Evolutionary conservation across 1,139 yeast genomes (phyloP), one percentile per base, ranked within the genome.

Genomic region (Pichia sp.): DNA sequence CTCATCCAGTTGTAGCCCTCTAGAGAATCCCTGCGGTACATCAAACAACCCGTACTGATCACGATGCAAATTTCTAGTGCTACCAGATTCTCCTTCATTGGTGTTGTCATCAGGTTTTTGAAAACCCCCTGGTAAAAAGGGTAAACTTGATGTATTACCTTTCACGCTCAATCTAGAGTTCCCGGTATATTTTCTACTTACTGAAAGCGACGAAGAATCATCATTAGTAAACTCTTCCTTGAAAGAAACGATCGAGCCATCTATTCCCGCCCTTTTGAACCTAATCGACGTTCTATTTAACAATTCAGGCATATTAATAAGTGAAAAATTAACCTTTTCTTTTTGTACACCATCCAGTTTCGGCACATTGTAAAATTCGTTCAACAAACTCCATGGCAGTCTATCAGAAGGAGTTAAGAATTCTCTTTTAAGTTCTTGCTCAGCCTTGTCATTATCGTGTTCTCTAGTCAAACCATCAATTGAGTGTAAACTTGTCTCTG

Each of bases 101-200:
- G 11, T 42, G 31, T 19, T 42, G 23, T 42, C 31, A 16, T 42
- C 15, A 23, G 45, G 23, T 10, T 32, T 19, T 6, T 49, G 44
- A 16, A 89, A 68, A 2, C 98, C 98, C 61, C 99, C 98, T 0
- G 99, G 99, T 53, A 87, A 85, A 67, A 95, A 93, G 0, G 99
- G 99, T 64, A 93, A 72, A 64, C 80, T 88, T 26, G 84, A 80
- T 0, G 96, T 79, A 7, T 83, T 77, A 0, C 98, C 98, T 49
- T 79, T 75, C 1, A 89, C 73, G 3, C 84, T 74, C 19, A 56
- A 43, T 52, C 84, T 87, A 31, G 77, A 75, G 60, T 82, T 83
- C 3, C 86, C 76, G 6, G 84, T 81, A 60, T 84, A 81, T 57
- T 84, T 80, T 61, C 99, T 77, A 46, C 78, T 83, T 56, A 90